Base-by-base conservation (phyloP, 805 yeast species). In the Zygotorulaspora chibaensis region DNA sequence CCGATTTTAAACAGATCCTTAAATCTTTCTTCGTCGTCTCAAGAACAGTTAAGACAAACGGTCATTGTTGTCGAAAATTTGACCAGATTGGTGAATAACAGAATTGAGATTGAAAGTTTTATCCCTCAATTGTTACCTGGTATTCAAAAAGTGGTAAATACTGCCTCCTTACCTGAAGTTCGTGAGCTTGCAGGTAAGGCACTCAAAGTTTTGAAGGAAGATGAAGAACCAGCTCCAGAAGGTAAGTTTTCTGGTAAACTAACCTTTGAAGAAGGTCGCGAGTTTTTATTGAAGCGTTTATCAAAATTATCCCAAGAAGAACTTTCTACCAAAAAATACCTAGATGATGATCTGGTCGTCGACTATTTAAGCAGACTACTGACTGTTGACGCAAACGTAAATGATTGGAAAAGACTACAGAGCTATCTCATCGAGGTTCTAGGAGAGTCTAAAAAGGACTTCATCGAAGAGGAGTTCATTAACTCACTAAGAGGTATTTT, bases 101-200 rank as follows among this genome's bases (percentile, higher is more conserved):
- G 88, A 61, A 76, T 87, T 58, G 98, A 91, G 70, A 89, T 93
- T 62, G 95, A 86, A 67, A 74, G 80, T 29, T 91, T 79, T 63
- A 85, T 93, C 55, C 97, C 98, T 35, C 74, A 79, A 56, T 76
- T 91, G 56, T 70, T 84, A 66, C 99, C 99, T n/a, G 95, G 96
- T 64, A 83, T 93, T 36, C 79, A 83, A 66, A 88, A 81, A 65
- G 96, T 93, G 35, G 82, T 84, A 40, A 79, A 86, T 46, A 86
- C 90, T 43, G 98, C 98, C 35, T 84, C 97, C 8, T 74, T 87
- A 64, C 98, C 98, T 35, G 99, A 91, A 68, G 98, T 93, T 42
- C 84, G 99, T 76, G 93, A 84, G 57, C 74, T 93, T 58, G 98
- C 97, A 31, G 75, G 74, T 33, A 91, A 89, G 68, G 98, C 99